Conservation (phyloP, 2,329 filamentous ascomycete species). For the Massarina eburnea region DNA sequence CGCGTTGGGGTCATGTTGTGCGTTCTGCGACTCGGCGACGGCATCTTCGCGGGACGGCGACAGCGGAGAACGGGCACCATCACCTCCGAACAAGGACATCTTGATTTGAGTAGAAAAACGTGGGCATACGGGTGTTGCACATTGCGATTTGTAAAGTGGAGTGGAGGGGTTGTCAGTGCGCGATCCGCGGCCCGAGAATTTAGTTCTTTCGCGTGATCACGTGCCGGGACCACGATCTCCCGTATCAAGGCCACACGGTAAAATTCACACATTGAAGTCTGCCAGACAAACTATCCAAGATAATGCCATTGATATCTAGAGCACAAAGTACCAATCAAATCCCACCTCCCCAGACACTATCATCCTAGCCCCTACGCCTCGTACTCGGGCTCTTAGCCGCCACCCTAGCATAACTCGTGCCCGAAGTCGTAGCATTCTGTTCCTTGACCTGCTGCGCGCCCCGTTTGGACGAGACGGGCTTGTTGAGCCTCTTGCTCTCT, state of each 20-base stretch:
- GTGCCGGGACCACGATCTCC: no score
- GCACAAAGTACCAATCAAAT: no score
- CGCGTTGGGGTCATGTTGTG: constrained; percentile 7
- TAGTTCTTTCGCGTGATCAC: no score
- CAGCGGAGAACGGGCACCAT: constrained; percentile 13
- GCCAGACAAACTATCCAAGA: no score
- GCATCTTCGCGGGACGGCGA: background rate
- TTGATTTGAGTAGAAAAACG: constrained; percentile 14
- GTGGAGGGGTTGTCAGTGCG: background rate
- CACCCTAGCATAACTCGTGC: constrained; percentile 37
- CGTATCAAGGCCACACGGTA: no score
- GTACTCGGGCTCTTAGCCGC: constrained; percentile 56
- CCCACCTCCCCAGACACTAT: background rate
- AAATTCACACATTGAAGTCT: no score
- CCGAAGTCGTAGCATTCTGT: constrained; percentile 40
- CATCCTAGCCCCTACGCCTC: constrained; percentile 53
- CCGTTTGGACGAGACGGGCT: constrained; percentile 34
- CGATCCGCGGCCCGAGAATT: no score
- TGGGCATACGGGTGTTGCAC: background rate
- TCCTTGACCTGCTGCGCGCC: constrained; percentile 29
- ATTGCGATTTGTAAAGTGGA: background rate
- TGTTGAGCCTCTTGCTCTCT: constrained; percentile 42
- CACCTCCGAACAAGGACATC: constrained; percentile 45
- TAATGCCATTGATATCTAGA: no score
- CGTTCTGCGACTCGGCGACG: constrained; percentile 12